Conservation (phyloP, 75 land plant species). For the Pinus tabuliformis region DNA sequence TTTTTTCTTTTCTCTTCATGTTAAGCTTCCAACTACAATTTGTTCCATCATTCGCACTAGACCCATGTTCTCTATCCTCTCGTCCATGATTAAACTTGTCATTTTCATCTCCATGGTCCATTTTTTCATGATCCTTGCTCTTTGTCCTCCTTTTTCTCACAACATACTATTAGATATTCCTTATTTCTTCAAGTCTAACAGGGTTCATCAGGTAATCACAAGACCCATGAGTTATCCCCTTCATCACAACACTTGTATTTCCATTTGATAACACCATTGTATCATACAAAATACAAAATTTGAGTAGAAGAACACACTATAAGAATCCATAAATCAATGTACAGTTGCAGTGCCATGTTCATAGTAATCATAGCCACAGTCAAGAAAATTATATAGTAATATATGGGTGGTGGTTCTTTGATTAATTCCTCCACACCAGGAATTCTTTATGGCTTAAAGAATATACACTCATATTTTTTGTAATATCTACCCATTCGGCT, state of each 20-base stretch:
- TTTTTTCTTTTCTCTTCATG: constrained; percentile 61
- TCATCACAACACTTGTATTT: constrained; percentile 83
- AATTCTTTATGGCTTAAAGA: not conserved
- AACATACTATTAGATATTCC: constrained; percentile 92
- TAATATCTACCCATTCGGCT: not conserved
- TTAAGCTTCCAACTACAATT: constrained; percentile 34
- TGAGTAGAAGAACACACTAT: not conserved
- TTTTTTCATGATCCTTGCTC: constrained; percentile 21
- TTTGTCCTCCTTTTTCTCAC: constrained; percentile 54
- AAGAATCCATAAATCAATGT: not conserved
- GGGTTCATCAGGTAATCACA: constrained; percentile 92
- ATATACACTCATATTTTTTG: not conserved
- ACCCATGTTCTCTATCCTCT: constrained; percentile 25
- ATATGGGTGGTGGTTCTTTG: not conserved
- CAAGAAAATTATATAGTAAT: not conserved
- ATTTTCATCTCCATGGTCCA: constrained; percentile 21
- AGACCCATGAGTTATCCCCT: constrained; percentile 88
- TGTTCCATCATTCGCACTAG: constrained; percentile 16
- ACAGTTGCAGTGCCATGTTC: not conserved
- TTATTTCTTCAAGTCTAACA: constrained; percentile 79
- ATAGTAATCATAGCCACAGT: no score
- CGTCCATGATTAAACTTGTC: constrained; percentile 15
- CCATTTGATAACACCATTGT: constrained; percentile 88
- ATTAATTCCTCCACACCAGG: not conserved
- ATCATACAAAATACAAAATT: constrained; percentile 21